phyloP scores from a whole-genome alignment of 176 grass and related monocot genomes.

The Paspalum notatum region DNA sequence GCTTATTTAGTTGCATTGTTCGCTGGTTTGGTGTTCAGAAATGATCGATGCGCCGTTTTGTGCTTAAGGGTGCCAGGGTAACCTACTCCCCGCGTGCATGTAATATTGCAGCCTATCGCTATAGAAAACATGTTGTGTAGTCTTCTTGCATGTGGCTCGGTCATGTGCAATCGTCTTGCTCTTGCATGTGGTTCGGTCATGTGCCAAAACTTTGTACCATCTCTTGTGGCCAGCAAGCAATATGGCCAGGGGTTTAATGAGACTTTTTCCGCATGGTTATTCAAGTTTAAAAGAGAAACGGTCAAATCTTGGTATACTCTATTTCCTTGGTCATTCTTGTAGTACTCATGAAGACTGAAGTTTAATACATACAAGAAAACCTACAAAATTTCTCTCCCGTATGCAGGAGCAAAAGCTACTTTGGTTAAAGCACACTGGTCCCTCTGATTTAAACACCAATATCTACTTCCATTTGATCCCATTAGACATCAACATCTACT shows the following conservation, averaged over 20 bases:
- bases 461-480: conserved; percentile 29
- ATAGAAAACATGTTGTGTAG: too few relatives aligned
- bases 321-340: conserved; percentile 50
- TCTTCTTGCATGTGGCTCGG: too few relatives aligned
- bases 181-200: too few relatives aligned
- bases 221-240: too few relatives aligned
- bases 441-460: conserved; percentile 25
- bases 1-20: neutral
- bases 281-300: neutral
- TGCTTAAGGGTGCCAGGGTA: too few relatives aligned
- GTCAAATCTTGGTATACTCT: conserved; percentile 46
- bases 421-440: conserved; percentile 35
- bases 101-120: too few relatives aligned
- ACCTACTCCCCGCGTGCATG: too few relatives aligned
- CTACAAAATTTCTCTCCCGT: conserved; percentile 71
- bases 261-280: neutral
- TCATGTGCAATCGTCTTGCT: too few relatives aligned
- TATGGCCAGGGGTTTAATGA: too few relatives aligned
- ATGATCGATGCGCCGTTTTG: neutral
- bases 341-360: conserved; percentile 27
- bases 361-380: conserved; percentile 42
- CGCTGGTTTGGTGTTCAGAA: neutral
- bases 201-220: too few relatives aligned
- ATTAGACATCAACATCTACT: conserved; percentile 47
- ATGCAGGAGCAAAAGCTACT: conserved; percentile 47